phyloP scores from a whole-genome alignment of 1,284 basidiomycete genomes.

The Trichosporon sp. region DNA sequence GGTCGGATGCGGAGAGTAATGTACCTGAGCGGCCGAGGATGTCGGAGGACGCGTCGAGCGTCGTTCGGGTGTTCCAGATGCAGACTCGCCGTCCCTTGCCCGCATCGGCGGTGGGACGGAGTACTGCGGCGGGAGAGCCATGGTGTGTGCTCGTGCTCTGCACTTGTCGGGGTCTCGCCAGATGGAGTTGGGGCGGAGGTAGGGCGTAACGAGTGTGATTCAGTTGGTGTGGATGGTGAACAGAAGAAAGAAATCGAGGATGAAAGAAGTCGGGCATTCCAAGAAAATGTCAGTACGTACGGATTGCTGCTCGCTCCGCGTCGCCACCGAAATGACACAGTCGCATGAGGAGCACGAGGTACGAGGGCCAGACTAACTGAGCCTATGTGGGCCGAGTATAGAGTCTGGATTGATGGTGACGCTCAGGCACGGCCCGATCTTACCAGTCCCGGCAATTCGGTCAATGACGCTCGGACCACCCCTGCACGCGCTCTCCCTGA shows the following conservation, averaged over 20 bases:
- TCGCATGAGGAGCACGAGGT: too few species aligned
- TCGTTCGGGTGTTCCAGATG: not conserved
- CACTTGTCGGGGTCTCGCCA: too few species aligned
- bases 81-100: not conserved
- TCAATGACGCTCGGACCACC: not conserved
- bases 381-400: too few species aligned
- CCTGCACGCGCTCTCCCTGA: not conserved
- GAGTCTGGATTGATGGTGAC: too few species aligned
- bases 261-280: too few species aligned
- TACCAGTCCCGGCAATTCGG: not conserved
- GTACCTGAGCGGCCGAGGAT: not conserved
- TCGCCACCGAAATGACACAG: not conserved
- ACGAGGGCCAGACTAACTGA: too few species aligned
- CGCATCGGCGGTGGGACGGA: not conserved
- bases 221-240: not conserved
- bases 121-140: not conserved
- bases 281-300: too few species aligned
- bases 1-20: not conserved
- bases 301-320: not conserved
- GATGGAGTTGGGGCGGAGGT: too few species aligned
- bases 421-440: conserved; percentile 1
- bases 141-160: too few species aligned
- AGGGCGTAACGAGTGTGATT: too few species aligned
- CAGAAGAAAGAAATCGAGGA: not conserved
- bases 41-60: not conserved